Percentiles rank a stretch among this genome's conserved stretches.
Evolutionary conservation across 169 alveolate species (phyloP).

Genomic region (Ophryocystis elektroscirrha): DNA sequence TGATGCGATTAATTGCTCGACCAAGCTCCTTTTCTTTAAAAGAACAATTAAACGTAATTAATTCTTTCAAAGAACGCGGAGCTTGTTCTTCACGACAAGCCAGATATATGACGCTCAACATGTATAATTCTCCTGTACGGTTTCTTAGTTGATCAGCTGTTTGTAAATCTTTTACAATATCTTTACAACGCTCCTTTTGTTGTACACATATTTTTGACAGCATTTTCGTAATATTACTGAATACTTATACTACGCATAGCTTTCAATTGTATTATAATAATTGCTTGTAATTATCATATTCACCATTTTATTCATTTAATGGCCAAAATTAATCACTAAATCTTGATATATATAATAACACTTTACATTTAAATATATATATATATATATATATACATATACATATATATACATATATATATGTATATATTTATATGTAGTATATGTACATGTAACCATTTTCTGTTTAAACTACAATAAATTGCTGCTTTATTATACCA

Average conservation of each 20-base stretch:
- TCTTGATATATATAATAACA: too few relatives aligned
- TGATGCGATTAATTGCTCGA: constrained; percentile 49
- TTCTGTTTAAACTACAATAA: constrained; percentile 34
- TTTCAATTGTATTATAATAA: too few relatives aligned
- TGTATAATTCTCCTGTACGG: constrained; percentile 29
- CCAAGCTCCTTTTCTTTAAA: constrained; percentile 53
- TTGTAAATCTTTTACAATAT: constrained; percentile 19
- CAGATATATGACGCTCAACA: constrained; percentile 49
- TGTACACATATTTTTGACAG: too few relatives aligned
- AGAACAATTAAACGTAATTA: constrained; percentile 42
- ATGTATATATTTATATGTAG: too few relatives aligned
- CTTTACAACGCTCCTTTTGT: constrained; percentile 11
- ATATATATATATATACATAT: background rate
- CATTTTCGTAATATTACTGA: too few relatives aligned
- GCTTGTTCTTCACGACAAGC: constrained; percentile 63
- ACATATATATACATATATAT: too few relatives aligned
- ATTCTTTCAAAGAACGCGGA: constrained; percentile 53
- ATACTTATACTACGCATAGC: too few relatives aligned
- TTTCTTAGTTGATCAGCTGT: constrained; percentile 30
- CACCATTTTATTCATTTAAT: too few relatives aligned
- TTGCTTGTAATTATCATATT: too few relatives aligned
- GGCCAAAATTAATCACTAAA: too few relatives aligned
- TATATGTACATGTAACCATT: background rate
- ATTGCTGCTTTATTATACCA: constrained; percentile 48
- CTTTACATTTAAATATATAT: background rate